These are phyloP conservation scores for Malus hybrid DNA, from an alignment of 331 rosid species.

Conservation along the genomic window DNA sequence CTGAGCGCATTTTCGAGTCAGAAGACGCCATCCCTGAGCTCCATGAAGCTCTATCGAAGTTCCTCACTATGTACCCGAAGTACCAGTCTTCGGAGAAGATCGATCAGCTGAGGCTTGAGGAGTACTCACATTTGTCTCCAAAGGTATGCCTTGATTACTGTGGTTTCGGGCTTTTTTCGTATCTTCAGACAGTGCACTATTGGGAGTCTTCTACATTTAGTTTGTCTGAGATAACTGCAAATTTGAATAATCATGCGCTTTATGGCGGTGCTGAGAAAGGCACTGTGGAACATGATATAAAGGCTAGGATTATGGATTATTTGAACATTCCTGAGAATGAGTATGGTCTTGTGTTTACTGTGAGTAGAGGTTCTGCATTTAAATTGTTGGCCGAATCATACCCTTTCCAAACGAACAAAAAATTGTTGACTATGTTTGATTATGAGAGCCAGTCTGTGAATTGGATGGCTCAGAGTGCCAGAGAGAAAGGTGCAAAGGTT, in stretches of 20 bases:
- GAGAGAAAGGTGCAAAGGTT: no score
- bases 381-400: no score
- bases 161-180: conserved; percentile 92
- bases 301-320: conserved; percentile 82
- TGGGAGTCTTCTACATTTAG: conserved; percentile 98
- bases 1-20: conserved; percentile 65
- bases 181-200: conserved; percentile 80
- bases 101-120: conserved; percentile 76
- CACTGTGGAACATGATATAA: conserved; percentile 83
- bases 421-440: no score
- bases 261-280: conserved; percentile 92
- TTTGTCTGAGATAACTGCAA: conserved; percentile 93
- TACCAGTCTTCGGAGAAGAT: conserved; percentile 75
- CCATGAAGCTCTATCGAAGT: conserved; percentile 59
- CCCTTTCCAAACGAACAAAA: no score
- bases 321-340: conserved; percentile 94
- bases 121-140: conserved; percentile 69
- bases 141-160: conserved; percentile 99
- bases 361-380: no score
- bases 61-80: conserved; percentile 91
- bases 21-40: conserved; percentile 62
- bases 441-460: no score
- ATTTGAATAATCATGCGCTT: conserved; percentile 88
- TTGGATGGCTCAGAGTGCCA: no score
- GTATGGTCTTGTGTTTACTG: conserved; percentile 68